Base-by-base conservation (phyloP, 768 basidiomycete species). In the Serendipita sp. region DNA sequence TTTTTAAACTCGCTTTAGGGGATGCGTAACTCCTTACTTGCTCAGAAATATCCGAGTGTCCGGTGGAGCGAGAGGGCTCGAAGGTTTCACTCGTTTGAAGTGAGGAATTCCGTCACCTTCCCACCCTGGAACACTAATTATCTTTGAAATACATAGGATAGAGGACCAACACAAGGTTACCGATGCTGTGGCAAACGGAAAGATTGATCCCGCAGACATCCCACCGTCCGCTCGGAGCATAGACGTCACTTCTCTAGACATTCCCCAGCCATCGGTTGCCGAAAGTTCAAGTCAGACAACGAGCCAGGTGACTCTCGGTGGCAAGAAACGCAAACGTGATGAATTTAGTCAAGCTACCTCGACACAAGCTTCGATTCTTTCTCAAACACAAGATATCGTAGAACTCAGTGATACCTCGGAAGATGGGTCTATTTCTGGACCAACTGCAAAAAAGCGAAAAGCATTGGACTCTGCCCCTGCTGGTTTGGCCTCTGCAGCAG, bases 111-210 rank as follows among this genome's bases (percentile, higher is more conserved):
- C 6, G 40, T 1, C 60, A 27, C 58, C 27, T 27, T 44, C 37
- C 33, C 27, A 10, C 16, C 3, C 43, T 62, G 64, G 36, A 31
- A 40, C 40, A 29, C 48, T 23, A 48, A 18, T 55, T 37, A 37
- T 44, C 62, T n/a, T 64, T 37, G 37, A 16, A 6, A 34, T 52
- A 43, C 63, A 3, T 63, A 88, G 86, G 18, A 66, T 74, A 4
- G 76, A 77, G 53, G 89, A 91, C 71, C 81, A 86, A 73, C 70
- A 74, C 27, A 87, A 82, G 71, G 79, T 91, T 27, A 77, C 77
- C 33, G 69, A 75, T 3, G 89, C 88, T 3, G 74, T 88, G 44
- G 76, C 79, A 13, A 69, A 73, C 4, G 76, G 80, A 62, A 76
- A 74, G 18, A 73, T 91, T 46, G 82, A 84, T 70, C 77, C 81